Conservation (phyloP, 2,329 filamentous ascomycete genomes). For the Septoria linicola region DNA sequence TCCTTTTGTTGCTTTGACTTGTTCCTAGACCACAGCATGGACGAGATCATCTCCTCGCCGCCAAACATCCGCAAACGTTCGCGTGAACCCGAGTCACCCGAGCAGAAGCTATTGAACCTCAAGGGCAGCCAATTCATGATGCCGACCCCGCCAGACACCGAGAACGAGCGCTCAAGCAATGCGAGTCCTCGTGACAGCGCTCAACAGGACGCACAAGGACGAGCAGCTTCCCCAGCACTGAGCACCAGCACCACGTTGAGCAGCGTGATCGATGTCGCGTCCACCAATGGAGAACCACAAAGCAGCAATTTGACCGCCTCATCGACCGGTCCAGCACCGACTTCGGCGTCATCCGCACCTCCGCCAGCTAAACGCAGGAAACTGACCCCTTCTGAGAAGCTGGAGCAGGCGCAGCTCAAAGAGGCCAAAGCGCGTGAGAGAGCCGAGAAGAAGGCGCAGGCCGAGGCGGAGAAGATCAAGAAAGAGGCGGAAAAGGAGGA, state of each 20-base stretch:
- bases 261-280: conserved; percentile 32
- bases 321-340: conserved; percentile 5
- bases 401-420: conserved; percentile 33
- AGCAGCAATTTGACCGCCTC: conserved; percentile 14
- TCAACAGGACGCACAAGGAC: conserved; percentile 16
- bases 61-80: conserved; percentile 32
- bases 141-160: conserved; percentile 37
- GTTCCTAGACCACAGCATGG: conserved; percentile 25
- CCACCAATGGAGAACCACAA: conserved; percentile 17
- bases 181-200: conserved; percentile 27
- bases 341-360: conserved; percentile 20
- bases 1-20: background rate
- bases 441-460: conserved; percentile 28
- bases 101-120: conserved; percentile 35
- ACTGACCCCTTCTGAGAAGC: conserved; percentile 45
- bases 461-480: conserved; percentile 36
- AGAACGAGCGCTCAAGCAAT: conserved; percentile 32
- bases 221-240: conserved; percentile 35
- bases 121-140: conserved; percentile 38
- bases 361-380: conserved; percentile 45
- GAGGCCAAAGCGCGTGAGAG: conserved; percentile 35
- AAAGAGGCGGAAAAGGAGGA: conserved; percentile 38
- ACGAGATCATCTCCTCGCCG: conserved; percentile 35
- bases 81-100: conserved; percentile 29
- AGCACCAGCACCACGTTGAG: conserved; percentile 36